Evolutionary conservation across 768 basidiomycete species (phyloP).

Genomic region (Floccularia luteovirens): DNA sequence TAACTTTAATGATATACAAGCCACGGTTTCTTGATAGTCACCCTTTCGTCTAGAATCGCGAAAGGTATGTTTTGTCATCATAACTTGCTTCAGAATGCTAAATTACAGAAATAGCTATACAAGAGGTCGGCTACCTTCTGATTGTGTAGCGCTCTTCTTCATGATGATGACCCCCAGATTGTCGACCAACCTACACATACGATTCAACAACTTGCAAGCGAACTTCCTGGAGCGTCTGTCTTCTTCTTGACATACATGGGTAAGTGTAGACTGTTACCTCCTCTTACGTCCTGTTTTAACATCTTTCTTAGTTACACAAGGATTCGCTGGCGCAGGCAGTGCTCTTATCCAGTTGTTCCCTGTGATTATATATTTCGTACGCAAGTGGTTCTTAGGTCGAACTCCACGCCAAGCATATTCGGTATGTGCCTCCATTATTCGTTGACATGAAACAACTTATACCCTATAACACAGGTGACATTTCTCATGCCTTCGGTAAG

Average conservation of each 20-base stretch:
- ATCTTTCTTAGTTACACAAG: slow-evolving; percentile 33
- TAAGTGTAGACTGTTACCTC: slow-evolving; percentile 9
- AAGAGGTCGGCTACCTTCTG: slow-evolving; percentile 13
- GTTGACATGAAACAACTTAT: too few relatives aligned
- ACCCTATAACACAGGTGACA: too few relatives aligned
- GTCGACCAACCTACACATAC: slow-evolving; percentile 34
- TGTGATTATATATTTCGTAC: slow-evolving; percentile 49
- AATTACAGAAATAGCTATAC: slow-evolving; percentile 14
- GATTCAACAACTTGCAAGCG: slow-evolving; percentile 32
- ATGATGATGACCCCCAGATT: slow-evolving; percentile 17
- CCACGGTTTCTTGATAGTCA: slow-evolving; percentile 70
- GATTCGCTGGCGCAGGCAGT: slow-evolving; percentile 41
- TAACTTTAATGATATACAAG: slow-evolving; percentile 15
- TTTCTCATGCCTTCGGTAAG: slow-evolving; percentile 46
- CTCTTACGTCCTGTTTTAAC: neutral
- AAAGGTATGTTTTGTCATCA: slow-evolving; percentile 14
- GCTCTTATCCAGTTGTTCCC: slow-evolving; percentile 48
- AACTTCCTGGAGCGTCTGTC: slow-evolving; percentile 49
- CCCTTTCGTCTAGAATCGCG: slow-evolving; percentile 53
- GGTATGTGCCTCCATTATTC: slow-evolving; percentile 6
- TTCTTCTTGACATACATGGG: slow-evolving; percentile 61
- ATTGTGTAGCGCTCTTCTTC: neutral
- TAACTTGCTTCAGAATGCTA: too few relatives aligned
- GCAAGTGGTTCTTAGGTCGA: slow-evolving; percentile 59
- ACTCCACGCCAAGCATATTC: slow-evolving; percentile 57